These are phyloP conservation scores for Monosporozyma servazzii DNA, from an alignment of 805 yeast species.

Conservation along the genomic window DNA sequence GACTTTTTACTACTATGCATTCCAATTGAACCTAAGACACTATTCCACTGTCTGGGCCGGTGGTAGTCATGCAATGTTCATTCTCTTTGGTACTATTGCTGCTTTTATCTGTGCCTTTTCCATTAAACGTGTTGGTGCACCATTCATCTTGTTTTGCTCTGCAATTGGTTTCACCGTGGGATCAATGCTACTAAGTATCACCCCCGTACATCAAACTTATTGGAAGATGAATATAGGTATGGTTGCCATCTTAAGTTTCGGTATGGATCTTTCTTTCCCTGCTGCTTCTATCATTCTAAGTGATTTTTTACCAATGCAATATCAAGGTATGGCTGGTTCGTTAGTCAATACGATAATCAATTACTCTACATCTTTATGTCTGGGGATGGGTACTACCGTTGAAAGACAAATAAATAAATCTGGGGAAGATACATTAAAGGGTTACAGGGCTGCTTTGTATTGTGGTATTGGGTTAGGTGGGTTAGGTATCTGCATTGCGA, in stretches of 20 bases:
- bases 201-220: slow-evolving; percentile 51
- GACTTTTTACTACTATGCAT: slow-evolving; percentile 54
- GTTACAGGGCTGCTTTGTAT: slow-evolving; percentile 50
- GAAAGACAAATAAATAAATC: slow-evolving; percentile 35
- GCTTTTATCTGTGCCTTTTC: slow-evolving; percentile 43
- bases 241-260: slow-evolving; percentile 52
- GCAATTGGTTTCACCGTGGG: slow-evolving; percentile 50
- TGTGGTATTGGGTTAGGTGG: slow-evolving; percentile 51
- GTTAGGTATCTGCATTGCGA: slow-evolving; percentile 14
- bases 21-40: slow-evolving; percentile 40
- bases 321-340: slow-evolving; percentile 75
- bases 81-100: slow-evolving; percentile 49
- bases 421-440: slow-evolving; percentile 27
- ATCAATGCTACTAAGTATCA: slow-evolving; percentile 40
- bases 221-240: slow-evolving; percentile 51
- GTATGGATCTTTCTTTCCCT: slow-evolving; percentile 75
- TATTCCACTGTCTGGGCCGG: slow-evolving; percentile 40
- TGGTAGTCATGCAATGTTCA: slow-evolving; percentile 36
- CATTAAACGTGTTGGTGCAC: slow-evolving; percentile 40
- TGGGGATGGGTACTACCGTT: slow-evolving; percentile 65
- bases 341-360: slow-evolving; percentile 61
- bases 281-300: slow-evolving; percentile 59
- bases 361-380: slow-evolving; percentile 57
- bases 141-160: slow-evolving; percentile 43
- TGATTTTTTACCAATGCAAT: slow-evolving; percentile 47